phyloP scores from a whole-genome alignment of 805 yeast species.

The Blastobotrys peoriensis region DNA sequence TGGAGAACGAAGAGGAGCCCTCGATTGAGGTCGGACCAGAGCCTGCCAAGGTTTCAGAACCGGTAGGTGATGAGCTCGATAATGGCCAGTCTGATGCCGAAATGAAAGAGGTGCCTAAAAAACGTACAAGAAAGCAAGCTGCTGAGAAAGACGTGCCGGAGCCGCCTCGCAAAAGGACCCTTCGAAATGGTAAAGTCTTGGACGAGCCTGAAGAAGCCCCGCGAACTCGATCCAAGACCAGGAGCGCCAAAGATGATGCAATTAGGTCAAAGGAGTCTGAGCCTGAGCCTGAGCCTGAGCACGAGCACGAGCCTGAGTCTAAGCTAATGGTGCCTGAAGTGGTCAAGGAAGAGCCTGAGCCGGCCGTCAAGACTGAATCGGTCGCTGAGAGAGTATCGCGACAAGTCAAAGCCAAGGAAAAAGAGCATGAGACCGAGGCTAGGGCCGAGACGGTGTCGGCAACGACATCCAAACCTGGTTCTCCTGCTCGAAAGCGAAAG shows the following conservation, averaged over 20 bases:
- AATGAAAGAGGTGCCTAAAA: background rate
- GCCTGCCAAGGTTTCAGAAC: background rate
- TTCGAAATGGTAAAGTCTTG: background rate
- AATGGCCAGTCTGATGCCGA: background rate
- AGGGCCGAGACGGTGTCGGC: background rate
- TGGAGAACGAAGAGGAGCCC: background rate
- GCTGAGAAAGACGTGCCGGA: background rate
- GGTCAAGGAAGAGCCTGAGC: background rate
- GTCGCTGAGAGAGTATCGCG: background rate
- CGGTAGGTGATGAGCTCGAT: conserved; percentile 3
- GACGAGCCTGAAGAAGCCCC: background rate
- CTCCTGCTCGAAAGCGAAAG: background rate
- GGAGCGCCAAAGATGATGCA: too few species aligned
- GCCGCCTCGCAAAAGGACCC: conserved; percentile 1
- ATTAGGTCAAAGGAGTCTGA: background rate
- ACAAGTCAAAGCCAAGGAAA: background rate
- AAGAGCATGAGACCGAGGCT: background rate
- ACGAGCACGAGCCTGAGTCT: background rate
- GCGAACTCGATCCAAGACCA: too few species aligned
- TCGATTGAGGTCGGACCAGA: background rate
- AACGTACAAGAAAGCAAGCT: background rate
- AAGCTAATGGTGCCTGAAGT: background rate
- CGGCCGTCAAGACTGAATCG: background rate
- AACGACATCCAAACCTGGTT: background rate
- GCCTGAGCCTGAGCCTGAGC: background rate